Percentiles rank a stretch among this genome's conserved stretches.
These are phyloP conservation scores for Coemansia sp. DNA, from an alignment of 192 early-diverging fungal species.

Conservation along the genomic window DNA sequence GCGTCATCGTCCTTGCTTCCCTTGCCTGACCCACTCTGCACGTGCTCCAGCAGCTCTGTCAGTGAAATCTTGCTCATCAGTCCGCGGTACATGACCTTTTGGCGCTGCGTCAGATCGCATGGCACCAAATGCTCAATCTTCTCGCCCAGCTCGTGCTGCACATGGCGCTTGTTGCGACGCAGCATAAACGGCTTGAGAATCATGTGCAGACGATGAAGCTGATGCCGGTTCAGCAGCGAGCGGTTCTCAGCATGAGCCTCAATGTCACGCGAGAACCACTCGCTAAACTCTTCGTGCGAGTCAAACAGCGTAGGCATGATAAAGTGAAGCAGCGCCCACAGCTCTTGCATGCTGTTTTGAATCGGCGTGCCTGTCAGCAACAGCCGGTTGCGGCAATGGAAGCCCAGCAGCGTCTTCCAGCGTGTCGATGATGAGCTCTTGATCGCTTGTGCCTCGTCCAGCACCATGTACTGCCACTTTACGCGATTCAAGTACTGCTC, in stretches of 20 bases:
- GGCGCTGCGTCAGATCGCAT: slow-evolving; percentile 85
- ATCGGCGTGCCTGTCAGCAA: slow-evolving; percentile 94
- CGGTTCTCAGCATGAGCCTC: slow-evolving; percentile 76
- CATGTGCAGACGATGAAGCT: slow-evolving; percentile 69
- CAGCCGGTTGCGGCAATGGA: slow-evolving; percentile 83
- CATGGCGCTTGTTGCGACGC: slow-evolving; percentile 88
- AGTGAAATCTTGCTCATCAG: slow-evolving; percentile 94
- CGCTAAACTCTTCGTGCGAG: slow-evolving; percentile 89
- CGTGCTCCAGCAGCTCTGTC: slow-evolving; percentile 74
- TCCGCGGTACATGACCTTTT: slow-evolving; percentile 84
- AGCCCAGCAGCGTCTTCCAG: slow-evolving; percentile 86
- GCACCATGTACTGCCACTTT: slow-evolving; percentile 94
- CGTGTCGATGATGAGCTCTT: slow-evolving; percentile 93
- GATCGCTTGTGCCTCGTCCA: slow-evolving; percentile 80
- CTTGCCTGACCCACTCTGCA: slow-evolving; percentile 76
- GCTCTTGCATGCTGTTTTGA: slow-evolving; percentile 96
- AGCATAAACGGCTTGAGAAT: slow-evolving; percentile 72
- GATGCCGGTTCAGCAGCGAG: slow-evolving; percentile 54
- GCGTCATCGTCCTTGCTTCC: slow-evolving; percentile 82
- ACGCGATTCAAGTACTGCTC: slow-evolving; percentile 76
- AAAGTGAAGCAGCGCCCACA: slow-evolving; percentile 99
- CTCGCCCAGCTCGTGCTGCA: slow-evolving; percentile 91
- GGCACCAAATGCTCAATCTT: slow-evolving; percentile 85
- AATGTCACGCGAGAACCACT: slow-evolving; percentile 95
- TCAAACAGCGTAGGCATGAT: slow-evolving; percentile 95